phyloP scores from a whole-genome alignment of 2,329 filamentous ascomycete species.

The Hawksworthiomyces lignivorus region DNA sequence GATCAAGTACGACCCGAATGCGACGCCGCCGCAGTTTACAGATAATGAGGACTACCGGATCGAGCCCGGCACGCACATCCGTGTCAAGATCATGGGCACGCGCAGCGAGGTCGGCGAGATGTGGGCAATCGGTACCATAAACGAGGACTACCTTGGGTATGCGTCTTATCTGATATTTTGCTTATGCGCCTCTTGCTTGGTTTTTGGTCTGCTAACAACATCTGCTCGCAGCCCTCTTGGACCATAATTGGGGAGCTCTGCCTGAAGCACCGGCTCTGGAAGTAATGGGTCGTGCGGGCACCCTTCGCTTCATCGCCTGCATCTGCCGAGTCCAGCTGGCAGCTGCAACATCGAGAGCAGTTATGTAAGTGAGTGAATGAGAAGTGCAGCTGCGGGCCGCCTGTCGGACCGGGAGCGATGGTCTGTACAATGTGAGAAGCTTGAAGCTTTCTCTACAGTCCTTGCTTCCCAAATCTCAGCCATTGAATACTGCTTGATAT shows the following conservation, averaged over 20 bases:
- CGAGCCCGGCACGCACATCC: slow-evolving; percentile 86
- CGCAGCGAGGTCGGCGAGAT: slow-evolving; percentile 90
- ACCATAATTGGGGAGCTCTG: neutral
- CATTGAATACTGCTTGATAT: no score
- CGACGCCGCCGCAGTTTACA: slow-evolving; percentile 92
- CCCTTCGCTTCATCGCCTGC: no score
- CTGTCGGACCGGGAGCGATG: no score
- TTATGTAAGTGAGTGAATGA: no score
- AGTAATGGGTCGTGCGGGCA: neutral
- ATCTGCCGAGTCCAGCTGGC: no score
- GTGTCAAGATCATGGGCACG: slow-evolving; percentile 89
- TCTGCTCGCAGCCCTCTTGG: slow-evolving; percentile 5
- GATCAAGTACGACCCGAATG: slow-evolving; percentile 91
- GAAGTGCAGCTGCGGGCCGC: no score
- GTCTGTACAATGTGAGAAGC: no score
- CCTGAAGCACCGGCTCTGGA: slow-evolving; percentile 1
- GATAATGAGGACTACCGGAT: slow-evolving; percentile 92
- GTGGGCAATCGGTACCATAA: slow-evolving; percentile 96
- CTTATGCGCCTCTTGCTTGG: neutral
- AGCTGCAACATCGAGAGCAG: no score
- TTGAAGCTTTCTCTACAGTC: no score
- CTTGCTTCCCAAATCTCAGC: no score
- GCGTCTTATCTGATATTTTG: slow-evolving; percentile 13
- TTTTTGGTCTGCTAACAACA: neutral
- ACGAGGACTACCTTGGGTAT: slow-evolving; percentile 69